These are phyloP conservation scores for Zymoseptoria ardabiliae DNA, from an alignment of 2,329 filamentous ascomycete genomes.

Conservation along the genomic window DNA sequence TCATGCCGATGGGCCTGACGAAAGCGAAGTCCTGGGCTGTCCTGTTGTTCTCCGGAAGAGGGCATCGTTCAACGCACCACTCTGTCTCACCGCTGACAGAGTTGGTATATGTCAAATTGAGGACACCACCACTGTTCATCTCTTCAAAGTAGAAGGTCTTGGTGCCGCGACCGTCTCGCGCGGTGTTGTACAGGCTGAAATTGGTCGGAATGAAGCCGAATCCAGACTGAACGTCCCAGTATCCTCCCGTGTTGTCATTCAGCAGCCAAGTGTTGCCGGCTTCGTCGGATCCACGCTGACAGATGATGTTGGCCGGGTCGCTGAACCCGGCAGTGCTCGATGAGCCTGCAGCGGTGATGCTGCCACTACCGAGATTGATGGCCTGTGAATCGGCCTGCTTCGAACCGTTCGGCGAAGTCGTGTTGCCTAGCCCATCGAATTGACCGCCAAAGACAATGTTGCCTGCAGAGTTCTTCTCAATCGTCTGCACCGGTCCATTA, in stretches of 20 bases:
- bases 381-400: constrained; percentile 55
- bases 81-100: constrained; percentile 51
- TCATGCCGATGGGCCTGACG: constrained; percentile 82
- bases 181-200: constrained; percentile 80
- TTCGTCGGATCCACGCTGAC: constrained; percentile 62
- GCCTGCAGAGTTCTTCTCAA: constrained; percentile 69
- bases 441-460: constrained; percentile 87
- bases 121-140: constrained; percentile 79
- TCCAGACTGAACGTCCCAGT: constrained; percentile 73
- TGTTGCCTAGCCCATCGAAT: constrained; percentile 83
- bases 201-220: constrained; percentile 85
- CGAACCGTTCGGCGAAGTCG: constrained; percentile 57
- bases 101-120: constrained; percentile 93
- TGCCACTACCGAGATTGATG: constrained; percentile 76
- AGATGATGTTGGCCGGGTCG: constrained; percentile 75
- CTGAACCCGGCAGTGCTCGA: constrained; percentile 57
- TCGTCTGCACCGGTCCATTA: constrained; percentile 84
- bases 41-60: constrained; percentile 62
- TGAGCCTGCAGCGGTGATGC: constrained; percentile 60
- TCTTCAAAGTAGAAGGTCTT: constrained; percentile 82
- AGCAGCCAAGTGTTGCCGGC: constrained; percentile 79
- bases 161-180: constrained; percentile 70
- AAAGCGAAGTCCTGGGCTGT: constrained; percentile 87
- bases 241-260: constrained; percentile 65
- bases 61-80: constrained; percentile 75